A percentile compares a stretch with the other conserved stretches of the same genome.
Evolutionary conservation across 2,329 filamentous ascomycete species (phyloP).

Genomic region (Penicillium sp.): DNA sequence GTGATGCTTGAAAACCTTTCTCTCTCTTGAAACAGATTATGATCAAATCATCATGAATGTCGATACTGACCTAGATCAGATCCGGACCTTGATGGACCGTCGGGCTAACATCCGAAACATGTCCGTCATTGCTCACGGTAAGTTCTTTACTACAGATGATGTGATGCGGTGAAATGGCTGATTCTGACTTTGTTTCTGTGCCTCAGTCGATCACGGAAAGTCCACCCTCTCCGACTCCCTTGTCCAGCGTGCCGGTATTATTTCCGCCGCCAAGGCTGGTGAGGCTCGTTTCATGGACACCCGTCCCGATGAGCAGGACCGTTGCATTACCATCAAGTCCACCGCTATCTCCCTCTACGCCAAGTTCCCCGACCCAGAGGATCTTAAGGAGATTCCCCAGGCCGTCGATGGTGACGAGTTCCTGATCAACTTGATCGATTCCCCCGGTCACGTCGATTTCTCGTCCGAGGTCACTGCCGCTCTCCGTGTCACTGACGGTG

Average conservation of each 20-base stretch:
- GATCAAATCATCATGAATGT: constrained; percentile 22
- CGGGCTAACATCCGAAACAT: constrained; percentile 79
- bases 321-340: constrained; percentile 99
- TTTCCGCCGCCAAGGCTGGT: constrained; percentile 95
- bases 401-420: constrained; percentile 91
- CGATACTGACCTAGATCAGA: constrained; percentile 28
- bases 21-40: background rate
- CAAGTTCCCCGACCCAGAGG: constrained; percentile 74
- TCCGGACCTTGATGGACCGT: constrained; percentile 51
- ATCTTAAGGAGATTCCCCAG: constrained; percentile 90
- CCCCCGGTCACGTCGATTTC: constrained; percentile 99
- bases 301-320: constrained; percentile 95
- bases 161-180: background rate
- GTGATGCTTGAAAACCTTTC: background rate
- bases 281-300: constrained; percentile 96
- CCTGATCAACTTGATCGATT: constrained; percentile 99
- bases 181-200: constrained; percentile 10
- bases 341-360: constrained; percentile 99
- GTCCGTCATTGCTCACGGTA: constrained; percentile 99
- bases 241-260: constrained; percentile 98
- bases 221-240: constrained; percentile 99
- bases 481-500: constrained; percentile 99
- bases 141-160: constrained; percentile 29
- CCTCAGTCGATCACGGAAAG: constrained; percentile 93
- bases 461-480: constrained; percentile 99